Conservation (phyloP, 202 grass and related monocot genomes). For the Musa balbisiana region DNA sequence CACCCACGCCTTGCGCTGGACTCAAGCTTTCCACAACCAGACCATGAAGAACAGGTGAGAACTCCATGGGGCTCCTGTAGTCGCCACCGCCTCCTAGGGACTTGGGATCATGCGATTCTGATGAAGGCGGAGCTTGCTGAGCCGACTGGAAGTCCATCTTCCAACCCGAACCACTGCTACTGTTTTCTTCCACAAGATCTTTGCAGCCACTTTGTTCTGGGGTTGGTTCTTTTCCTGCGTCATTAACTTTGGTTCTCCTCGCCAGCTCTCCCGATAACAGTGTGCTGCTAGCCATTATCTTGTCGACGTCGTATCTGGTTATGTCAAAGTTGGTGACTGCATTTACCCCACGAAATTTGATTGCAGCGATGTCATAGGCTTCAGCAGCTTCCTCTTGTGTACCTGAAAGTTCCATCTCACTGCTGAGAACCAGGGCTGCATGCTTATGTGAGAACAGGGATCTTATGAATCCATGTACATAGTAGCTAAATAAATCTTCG, state of each 20-base stretch:
- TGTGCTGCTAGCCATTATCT: conserved; percentile 64
- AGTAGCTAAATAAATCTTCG: background rate
- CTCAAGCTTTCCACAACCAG: conserved; percentile 22
- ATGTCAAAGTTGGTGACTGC: conserved; percentile 98
- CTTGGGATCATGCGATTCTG: conserved; percentile 28
- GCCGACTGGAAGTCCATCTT: conserved; percentile 45
- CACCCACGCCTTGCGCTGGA: background rate
- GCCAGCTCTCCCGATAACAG: conserved; percentile 65
- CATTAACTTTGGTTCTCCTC: conserved; percentile 40
- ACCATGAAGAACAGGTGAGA: conserved; percentile 25
- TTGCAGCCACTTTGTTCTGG: conserved; percentile 1
- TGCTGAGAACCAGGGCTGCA: background rate
- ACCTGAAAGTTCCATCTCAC: conserved; percentile 30
- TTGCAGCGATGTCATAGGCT: conserved; percentile 94
- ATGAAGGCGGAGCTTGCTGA: conserved; percentile 20
- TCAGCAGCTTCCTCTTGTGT: conserved; percentile 94
- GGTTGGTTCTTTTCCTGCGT: background rate
- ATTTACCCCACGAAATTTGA: conserved; percentile 87
- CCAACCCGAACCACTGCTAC: conserved; percentile 21
- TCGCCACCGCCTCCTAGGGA: background rate
- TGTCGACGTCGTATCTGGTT: conserved; percentile 62
- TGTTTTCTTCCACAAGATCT: conserved; percentile 23
- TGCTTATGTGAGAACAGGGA: background rate
- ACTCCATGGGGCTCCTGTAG: background rate
- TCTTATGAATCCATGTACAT: background rate